These are phyloP conservation scores for Aotearoamyces nothofagi DNA, from an alignment of 2,329 filamentous ascomycete genomes.

Conservation along the genomic window DNA sequence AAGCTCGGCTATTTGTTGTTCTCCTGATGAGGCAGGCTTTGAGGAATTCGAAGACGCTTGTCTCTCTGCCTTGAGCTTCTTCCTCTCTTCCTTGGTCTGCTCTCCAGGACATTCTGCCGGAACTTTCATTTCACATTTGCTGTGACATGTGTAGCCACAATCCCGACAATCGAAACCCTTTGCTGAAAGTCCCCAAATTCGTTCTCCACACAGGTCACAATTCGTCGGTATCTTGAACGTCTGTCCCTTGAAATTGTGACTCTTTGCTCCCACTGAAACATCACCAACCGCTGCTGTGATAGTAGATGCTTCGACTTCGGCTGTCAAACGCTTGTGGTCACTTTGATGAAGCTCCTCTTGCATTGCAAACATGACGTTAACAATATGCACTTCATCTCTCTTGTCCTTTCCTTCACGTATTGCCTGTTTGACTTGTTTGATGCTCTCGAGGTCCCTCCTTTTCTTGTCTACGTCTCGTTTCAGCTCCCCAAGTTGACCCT, in stretches of 20 bases:
- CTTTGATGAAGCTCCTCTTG: conserved; percentile 77
- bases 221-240: conserved; percentile 99
- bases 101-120: conserved; percentile 92
- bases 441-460: conserved; percentile 65
- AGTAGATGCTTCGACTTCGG: conserved; percentile 84
- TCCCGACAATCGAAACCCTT: conserved; percentile 95
- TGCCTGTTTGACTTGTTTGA: conserved; percentile 57
- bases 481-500: conserved; percentile 65
- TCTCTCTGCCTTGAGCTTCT: conserved; percentile 76
- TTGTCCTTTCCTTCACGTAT: conserved; percentile 77
- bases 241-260: conserved; percentile 96
- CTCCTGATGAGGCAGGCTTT: conserved; percentile 9
- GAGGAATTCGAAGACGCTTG: conserved; percentile 56
- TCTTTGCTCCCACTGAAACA: conserved; percentile 79
- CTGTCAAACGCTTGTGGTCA: conserved; percentile 70
- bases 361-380: conserved; percentile 66
- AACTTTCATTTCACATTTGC: conserved; percentile 98
- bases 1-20: conserved; percentile 41
- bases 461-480: conserved; percentile 77
- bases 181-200: conserved; percentile 92
- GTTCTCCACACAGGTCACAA: conserved; percentile 89
- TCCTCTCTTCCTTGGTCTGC: conserved; percentile 84
- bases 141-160: conserved; percentile 96
- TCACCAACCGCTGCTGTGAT: conserved; percentile 88
- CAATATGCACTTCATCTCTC: conserved; percentile 74